Evolutionary conservation across 1,284 basidiomycete species (phyloP).

Genomic region (Fistulina hepatica): DNA sequence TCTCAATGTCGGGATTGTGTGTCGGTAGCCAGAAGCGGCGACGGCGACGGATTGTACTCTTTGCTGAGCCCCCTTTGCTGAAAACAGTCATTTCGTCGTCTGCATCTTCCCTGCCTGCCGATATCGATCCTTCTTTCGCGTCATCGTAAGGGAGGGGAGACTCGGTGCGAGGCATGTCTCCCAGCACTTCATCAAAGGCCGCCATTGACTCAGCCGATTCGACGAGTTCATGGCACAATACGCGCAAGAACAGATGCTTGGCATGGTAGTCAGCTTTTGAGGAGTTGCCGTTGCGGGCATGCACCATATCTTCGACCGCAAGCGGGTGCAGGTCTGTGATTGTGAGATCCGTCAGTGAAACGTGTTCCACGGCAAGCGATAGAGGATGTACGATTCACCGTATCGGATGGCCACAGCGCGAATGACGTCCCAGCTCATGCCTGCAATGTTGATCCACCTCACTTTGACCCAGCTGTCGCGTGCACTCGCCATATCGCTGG

Average conservation of each 20-base stretch:
- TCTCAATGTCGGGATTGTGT: neutral
- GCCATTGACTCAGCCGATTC: slow-evolving; percentile 20
- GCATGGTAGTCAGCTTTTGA: slow-evolving; percentile 64
- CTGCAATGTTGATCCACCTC: slow-evolving; percentile 62
- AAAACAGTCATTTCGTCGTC: slow-evolving; percentile 16
- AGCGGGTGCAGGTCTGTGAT: slow-evolving; percentile 53
- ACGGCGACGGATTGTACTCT: no score
- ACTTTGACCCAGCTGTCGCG: slow-evolving; percentile 45
- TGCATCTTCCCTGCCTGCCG: slow-evolving; percentile 11
- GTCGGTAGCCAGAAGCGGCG: neutral
- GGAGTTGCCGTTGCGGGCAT: slow-evolving; percentile 43
- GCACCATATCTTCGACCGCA: slow-evolving; percentile 58
- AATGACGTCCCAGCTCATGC: slow-evolving; percentile 61
- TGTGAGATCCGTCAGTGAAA: neutral
- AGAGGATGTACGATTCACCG: slow-evolving; percentile 28
- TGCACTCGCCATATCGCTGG: slow-evolving; percentile 27
- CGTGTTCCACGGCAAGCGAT: neutral
- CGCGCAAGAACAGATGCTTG: slow-evolving; percentile 56
- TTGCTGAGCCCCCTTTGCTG: no score
- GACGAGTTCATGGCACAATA: slow-evolving; percentile 45
- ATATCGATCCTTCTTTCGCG: slow-evolving; percentile 15
- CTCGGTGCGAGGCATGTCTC: slow-evolving; percentile 23
- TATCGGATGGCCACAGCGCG: slow-evolving; percentile 53
- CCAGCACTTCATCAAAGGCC: neutral
- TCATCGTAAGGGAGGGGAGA: slow-evolving; percentile 26